Base-by-base conservation (phyloP, 306 rosid genomes). In the Myrica gale region DNA sequence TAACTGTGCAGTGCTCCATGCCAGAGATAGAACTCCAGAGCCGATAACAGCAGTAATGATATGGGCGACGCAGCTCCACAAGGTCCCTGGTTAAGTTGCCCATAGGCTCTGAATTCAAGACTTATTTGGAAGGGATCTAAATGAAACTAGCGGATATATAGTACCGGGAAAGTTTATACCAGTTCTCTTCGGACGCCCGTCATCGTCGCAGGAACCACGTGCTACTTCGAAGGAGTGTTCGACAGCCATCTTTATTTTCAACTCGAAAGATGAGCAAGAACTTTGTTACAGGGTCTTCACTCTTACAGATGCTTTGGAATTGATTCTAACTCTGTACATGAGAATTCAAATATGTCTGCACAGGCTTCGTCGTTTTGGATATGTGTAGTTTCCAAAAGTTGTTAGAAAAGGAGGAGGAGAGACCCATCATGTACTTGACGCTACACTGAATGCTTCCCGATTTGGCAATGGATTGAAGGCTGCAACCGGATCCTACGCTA, bases 41-140 rank as follows among this genome's bases (percentile, higher is more conserved):
- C 97, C 95, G 68, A 91, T 89, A 61, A 91, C 92, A 45, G 91
- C 95, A 4, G 95, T 89, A 0, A 89, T 88, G 75, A 91, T 91
- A 78, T 91, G 95, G 62, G 95, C 95, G 57, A 88, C 82, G 39
- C 82, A 85, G 74, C 74, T 86, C 80, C 50, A 68, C 32, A 89
- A 39, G 68, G 84, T 89, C 70, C 91, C 91, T 89, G 88, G 23
- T 52, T 17, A 17, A 66, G 71, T 62, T 73, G 17, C 69, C 37
- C 42, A 71, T 44, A 60, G 76, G 66, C 67, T 56, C 44, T 53
- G 71, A 55, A 71, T 69, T 82, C 71, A 67, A 21, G 58, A 78
- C 66, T 57, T 78, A 71, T 68, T 7, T 73, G 21, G 9, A 84
- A 73, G 50, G 45, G 10, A 9, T 44, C 47, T 20, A 5, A 74